phyloP scores from a whole-genome alignment of 768 basidiomycete species.

The Bullera alba region DNA sequence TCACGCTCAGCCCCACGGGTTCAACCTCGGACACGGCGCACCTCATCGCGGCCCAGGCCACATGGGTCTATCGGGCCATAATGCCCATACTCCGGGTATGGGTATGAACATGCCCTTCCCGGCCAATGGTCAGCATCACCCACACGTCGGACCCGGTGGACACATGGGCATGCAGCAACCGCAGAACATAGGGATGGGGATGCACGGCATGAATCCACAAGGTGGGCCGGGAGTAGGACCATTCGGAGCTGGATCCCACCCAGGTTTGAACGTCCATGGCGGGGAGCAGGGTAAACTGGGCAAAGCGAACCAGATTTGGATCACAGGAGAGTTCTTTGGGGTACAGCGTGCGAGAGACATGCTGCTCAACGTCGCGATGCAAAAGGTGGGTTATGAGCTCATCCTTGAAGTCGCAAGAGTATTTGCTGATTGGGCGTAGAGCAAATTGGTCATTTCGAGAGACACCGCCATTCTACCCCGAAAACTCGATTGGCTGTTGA shows the following conservation, averaged over 20 bases:
- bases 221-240: slow-evolving; percentile 47
- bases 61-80: not conserved
- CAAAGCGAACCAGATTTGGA: slow-evolving; percentile 80
- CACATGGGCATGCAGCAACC: slow-evolving; percentile 25
- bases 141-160: slow-evolving; percentile 25
- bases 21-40: slow-evolving; percentile 1
- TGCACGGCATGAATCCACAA: slow-evolving; percentile 6
- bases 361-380: slow-evolving; percentile 77
- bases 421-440: slow-evolving; percentile 50
- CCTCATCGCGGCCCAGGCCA: not conserved
- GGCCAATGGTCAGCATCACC: slow-evolving; percentile 18
- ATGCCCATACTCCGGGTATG: slow-evolving; percentile 3
- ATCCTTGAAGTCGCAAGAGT: not conserved
- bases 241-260: slow-evolving; percentile 45
- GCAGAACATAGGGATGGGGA: slow-evolving; percentile 6
- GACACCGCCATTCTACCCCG: slow-evolving; percentile 92
- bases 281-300: slow-evolving; percentile 45
- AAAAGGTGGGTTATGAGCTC: slow-evolving; percentile 60
- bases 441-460: slow-evolving; percentile 78
- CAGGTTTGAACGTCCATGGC: slow-evolving; percentile 24
- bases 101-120: slow-evolving; percentile 7
- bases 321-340: slow-evolving; percentile 95
- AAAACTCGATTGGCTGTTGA: slow-evolving; percentile 97
- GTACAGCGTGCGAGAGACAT: slow-evolving; percentile 92
- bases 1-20: not conserved